phyloP scores from a whole-genome alignment of 306 rosid genomes.

The Purshia tridentata region DNA sequence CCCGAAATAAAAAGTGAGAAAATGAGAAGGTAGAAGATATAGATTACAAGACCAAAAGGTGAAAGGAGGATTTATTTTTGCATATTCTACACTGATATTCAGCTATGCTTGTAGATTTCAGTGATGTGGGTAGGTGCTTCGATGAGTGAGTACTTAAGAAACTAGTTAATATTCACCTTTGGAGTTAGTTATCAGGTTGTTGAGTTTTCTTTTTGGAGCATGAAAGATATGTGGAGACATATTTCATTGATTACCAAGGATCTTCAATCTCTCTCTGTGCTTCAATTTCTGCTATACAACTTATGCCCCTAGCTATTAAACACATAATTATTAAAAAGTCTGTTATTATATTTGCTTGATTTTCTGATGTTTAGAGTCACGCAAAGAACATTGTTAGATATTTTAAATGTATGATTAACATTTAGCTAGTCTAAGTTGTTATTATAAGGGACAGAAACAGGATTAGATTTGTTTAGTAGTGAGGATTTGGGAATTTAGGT shows the following conservation, averaged over 20 bases:
- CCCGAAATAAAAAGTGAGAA: background rate
- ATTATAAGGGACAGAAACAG: background rate
- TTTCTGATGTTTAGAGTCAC: background rate
- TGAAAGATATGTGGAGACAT: background rate
- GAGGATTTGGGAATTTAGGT: background rate
- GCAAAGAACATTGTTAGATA: background rate
- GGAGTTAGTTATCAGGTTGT: background rate
- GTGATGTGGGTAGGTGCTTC: too few species aligned
- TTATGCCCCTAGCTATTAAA: background rate
- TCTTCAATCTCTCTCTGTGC: background rate
- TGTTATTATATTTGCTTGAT: background rate
- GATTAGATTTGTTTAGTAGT: background rate
- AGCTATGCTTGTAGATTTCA: background rate
- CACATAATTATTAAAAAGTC: background rate
- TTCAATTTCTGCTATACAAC: background rate
- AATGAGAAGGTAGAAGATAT: background rate
- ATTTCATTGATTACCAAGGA: background rate
- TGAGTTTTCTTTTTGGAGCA: background rate
- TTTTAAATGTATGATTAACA: background rate
- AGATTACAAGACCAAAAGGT: background rate
- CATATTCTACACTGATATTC: background rate
- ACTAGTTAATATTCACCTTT: background rate
- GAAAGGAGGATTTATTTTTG: background rate
- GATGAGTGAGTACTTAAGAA: background rate
- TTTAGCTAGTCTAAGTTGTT: background rate